Evolutionary conservation across 305 asterid species (phyloP).

Genomic region (Rubia tinctorum): DNA sequence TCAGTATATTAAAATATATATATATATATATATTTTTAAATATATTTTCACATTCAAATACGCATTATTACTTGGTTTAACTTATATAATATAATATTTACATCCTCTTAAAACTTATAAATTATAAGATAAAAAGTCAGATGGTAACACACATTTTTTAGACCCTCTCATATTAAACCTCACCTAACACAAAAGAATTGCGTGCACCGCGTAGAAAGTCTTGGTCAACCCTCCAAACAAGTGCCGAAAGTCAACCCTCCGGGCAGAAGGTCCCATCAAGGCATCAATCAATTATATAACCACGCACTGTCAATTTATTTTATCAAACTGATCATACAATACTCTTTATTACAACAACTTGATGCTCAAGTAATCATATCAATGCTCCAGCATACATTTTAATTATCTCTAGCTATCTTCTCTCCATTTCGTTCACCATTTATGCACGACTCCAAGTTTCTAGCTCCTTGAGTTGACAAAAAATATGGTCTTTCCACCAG

Average conservation of each 20-base stretch:
- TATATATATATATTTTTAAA: too few relatives aligned
- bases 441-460: background rate
- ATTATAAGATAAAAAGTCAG: too few relatives aligned
- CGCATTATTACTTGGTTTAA: too few relatives aligned
- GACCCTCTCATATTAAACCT: too few relatives aligned
- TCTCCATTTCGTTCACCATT: background rate
- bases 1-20: too few relatives aligned
- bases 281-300: background rate
- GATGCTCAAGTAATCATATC: background rate
- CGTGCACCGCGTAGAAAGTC: background rate
- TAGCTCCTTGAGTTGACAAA: background rate
- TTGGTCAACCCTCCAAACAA: background rate
- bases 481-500: background rate
- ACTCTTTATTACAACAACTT: background rate
- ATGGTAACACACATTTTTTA: too few relatives aligned
- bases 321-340: background rate
- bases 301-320: background rate
- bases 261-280: background rate
- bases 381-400: background rate
- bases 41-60: too few relatives aligned
- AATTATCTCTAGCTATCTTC: background rate
- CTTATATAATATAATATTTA: too few relatives aligned
- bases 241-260: background rate
- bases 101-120: too few relatives aligned
- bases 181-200: background rate